Conservation (phyloP, 306 rosid genomes). For the Echinosophora koreensis region DNA sequence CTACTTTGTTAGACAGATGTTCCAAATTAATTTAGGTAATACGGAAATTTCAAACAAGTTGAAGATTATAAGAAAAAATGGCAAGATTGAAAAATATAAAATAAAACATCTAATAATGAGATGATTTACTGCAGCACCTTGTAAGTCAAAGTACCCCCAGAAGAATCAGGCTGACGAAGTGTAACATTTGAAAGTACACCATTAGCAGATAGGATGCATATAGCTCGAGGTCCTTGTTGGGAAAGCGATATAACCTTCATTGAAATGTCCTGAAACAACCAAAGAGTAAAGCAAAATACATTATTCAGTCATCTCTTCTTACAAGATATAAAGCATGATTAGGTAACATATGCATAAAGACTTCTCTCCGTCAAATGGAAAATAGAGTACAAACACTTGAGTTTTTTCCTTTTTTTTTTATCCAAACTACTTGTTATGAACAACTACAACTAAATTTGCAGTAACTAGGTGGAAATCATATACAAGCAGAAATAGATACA, state of each 20-base stretch:
- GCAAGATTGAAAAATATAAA: background rate
- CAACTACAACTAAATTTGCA: background rate
- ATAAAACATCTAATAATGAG: slow-evolving; percentile 28
- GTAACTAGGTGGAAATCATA: background rate
- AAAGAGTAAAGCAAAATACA: slow-evolving; percentile 14
- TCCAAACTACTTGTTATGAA: background rate
- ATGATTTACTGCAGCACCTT: slow-evolving; percentile 62
- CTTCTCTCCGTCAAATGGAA: slow-evolving; percentile 7
- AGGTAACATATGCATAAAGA: background rate
- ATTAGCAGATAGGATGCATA: slow-evolving; percentile 78
- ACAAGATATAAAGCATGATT: background rate
- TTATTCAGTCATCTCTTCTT: slow-evolving; percentile 12
- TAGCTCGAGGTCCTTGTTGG: slow-evolving; percentile 85
- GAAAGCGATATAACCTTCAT: slow-evolving; percentile 76
- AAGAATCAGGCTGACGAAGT: slow-evolving; percentile 82
- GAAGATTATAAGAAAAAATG: background rate
- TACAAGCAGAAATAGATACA: background rate
- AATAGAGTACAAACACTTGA: background rate
- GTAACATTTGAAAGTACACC: slow-evolving; percentile 82
- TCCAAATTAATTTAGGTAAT: background rate
- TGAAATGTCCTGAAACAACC: slow-evolving; percentile 71
- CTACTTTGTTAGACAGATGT: background rate
- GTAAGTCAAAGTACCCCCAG: slow-evolving; percentile 75
- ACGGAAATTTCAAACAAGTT: background rate
- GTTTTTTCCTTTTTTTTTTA: background rate